Percentiles rank a stretch among this genome's conserved stretches.
Conservation (phyloP, 768 basidiomycete genomes). For the Pleurotus ostreatus region DNA sequence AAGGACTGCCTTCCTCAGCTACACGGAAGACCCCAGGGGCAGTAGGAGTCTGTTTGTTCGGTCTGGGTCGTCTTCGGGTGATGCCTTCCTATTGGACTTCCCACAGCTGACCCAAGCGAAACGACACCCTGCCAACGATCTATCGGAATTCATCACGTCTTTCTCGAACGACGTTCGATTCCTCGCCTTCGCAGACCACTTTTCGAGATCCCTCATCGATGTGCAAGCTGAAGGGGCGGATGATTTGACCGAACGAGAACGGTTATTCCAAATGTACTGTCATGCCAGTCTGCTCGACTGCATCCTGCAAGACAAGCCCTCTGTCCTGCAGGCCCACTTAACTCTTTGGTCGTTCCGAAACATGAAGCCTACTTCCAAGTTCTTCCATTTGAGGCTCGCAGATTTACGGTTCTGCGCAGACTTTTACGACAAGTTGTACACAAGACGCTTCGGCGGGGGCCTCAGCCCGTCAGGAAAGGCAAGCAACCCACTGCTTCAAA, state of each 20-base stretch:
- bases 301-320: constrained; percentile 87
- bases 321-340: constrained; percentile 71
- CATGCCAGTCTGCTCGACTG: constrained; percentile 79
- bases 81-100: constrained; percentile 82
- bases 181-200: constrained; percentile 76
- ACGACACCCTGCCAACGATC: constrained; percentile 64
- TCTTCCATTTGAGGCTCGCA: constrained; percentile 66
- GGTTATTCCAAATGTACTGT: constrained; percentile 65
- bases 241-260: constrained; percentile 46
- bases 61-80: constrained; percentile 80
- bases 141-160: constrained; percentile 82
- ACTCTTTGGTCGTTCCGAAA: constrained; percentile 66
- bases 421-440: constrained; percentile 74
- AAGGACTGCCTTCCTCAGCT: constrained; percentile 87
- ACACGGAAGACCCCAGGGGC: constrained; percentile 90
- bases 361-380: constrained; percentile 51
- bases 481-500: neutral
- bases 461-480: constrained; percentile 47
- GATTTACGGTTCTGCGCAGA: constrained; percentile 73
- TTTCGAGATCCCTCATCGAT: constrained; percentile 39
- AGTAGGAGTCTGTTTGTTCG: constrained; percentile 89
- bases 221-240: constrained; percentile 41
- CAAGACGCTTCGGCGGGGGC: constrained; percentile 66
- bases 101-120: constrained; percentile 68
- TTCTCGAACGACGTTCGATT: constrained; percentile 81